Conservation (phyloP, 345 rosid genomes). For the Brassica rapa region DNA sequence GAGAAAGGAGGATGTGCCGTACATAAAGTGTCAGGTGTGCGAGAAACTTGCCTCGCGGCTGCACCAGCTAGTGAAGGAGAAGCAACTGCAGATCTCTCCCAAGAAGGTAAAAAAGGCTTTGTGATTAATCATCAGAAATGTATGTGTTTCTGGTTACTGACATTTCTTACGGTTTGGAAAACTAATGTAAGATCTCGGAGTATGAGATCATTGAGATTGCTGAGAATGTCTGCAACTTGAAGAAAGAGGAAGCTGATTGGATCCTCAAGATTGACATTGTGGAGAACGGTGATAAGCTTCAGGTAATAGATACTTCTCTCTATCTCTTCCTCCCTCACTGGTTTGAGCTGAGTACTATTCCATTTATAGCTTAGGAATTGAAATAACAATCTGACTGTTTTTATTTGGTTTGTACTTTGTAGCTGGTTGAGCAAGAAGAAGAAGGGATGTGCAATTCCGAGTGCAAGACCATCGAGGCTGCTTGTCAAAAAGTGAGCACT, state of each 20-base stretch:
- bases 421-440: constrained; percentile 80
- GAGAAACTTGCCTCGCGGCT: constrained; percentile 73
- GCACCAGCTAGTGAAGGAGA: constrained; percentile 64
- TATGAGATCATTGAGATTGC: constrained; percentile 89
- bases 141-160: neutral
- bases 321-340: no score
- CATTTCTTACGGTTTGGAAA: no score
- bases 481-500: constrained; percentile 74
- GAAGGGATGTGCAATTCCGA: constrained; percentile 92
- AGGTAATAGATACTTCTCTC: constrained; percentile 41
- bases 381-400: no score
- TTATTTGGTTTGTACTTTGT: constrained; percentile 32
- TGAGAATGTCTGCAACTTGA: constrained; percentile 91
- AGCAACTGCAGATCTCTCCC: constrained; percentile 77
- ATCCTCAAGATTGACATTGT: constrained; percentile 82
- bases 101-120: constrained; percentile 57
- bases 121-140: no score
- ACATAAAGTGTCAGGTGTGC: constrained; percentile 87
- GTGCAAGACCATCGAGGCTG: constrained; percentile 84
- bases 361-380: no score
- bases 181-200: constrained; percentile 66
- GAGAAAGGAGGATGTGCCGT: constrained; percentile 87
- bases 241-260: constrained; percentile 99
- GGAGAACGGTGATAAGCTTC: constrained; percentile 68
- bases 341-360: no score